These are phyloP conservation scores for Pyrenophora seminiperda DNA, from an alignment of 2,329 filamentous ascomycete genomes.

Conservation along the genomic window DNA sequence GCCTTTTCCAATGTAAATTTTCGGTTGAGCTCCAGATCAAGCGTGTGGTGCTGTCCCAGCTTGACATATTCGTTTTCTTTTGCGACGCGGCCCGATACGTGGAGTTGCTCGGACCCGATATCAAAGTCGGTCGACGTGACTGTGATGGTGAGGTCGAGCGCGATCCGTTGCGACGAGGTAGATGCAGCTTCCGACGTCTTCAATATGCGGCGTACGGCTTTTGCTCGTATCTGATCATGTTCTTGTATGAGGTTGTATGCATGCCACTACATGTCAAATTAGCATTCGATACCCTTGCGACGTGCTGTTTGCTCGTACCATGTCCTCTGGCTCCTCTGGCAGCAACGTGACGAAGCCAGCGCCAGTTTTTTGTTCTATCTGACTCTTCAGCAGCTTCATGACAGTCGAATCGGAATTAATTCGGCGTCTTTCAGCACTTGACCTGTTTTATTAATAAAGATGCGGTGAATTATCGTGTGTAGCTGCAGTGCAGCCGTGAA, in stretches of 20 bases:
- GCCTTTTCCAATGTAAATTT: conserved; percentile 88
- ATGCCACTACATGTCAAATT: conserved; percentile 63
- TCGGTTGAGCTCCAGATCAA: conserved; percentile 84
- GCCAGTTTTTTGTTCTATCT: conserved; percentile 67
- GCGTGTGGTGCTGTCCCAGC: conserved; percentile 70
- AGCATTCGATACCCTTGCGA: not conserved
- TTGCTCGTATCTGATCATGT: conserved; percentile 67
- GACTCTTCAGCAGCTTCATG: conserved; percentile 71
- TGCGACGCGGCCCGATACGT: conserved; percentile 69
- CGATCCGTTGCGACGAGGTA: conserved; percentile 66
- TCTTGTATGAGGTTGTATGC: conserved; percentile 74
- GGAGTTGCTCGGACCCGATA: conserved; percentile 68
- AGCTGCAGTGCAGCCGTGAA: not conserved
- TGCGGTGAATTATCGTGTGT: not conserved
- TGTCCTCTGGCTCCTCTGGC: conserved; percentile 76
- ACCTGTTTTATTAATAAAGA: not conserved
- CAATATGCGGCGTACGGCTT: conserved; percentile 69
- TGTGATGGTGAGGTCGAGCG: conserved; percentile 67
- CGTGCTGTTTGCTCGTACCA: conserved; percentile 55
- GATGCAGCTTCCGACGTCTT: conserved; percentile 65
- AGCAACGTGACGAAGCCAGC: conserved; percentile 68
- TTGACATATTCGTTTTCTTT: conserved; percentile 71
- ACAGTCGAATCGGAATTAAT: not conserved
- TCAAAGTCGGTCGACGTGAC: conserved; percentile 73
- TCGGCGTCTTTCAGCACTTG: not conserved